Base-by-base conservation (phyloP, 306 rosid genomes). In the Hylodesmum podocarpum region DNA sequence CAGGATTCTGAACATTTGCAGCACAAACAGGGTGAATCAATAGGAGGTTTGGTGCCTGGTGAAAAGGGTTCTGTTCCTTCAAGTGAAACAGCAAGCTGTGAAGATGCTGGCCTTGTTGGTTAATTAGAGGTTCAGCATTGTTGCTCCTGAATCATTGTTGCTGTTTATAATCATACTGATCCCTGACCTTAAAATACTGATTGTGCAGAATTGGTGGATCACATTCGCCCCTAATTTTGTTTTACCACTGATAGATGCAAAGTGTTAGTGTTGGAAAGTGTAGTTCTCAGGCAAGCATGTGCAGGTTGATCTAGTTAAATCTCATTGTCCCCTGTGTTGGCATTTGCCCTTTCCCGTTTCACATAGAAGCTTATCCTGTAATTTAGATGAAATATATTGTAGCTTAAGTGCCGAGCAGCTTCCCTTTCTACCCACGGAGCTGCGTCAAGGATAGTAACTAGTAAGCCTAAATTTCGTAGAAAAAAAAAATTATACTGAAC, bases 1-100 rank as follows among this genome's bases (percentile, higher is more conserved):
- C 98, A 92, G 80, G 88, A 79, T 73, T 83, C 78, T 6, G 91
- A 86, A 72, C 92, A 72, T 62, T 36, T 82, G 62, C 79, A 71
- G 64, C 84, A 67, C 21, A 86, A 77, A 80, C 82, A 59, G 55
- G 85, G 85, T 34, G 92, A 86, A 80, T 55, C 85, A 14, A 77
- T 43, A 51, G 89, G 76, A 76, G 82, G 74, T 77, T 59, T 53
- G 34, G 80, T 54, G 47, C 84, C 88, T 62, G 82, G 80, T 69
- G 92, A 89, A 85, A 53, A 5, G 82, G 80, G 64, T 55, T 64
- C 81, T 22, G 72, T 50, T 50, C 58, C 86, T 79, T 66, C 89
- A 68, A 81, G 81, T 36, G 91, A 83, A 79, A 76, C 78, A 18
- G 67, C 64, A 46, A 71, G 66, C 61, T 68, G 67, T 15, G 93